A percentile compares a stretch with the other conserved stretches of the same genome.
phyloP scores from a whole-genome alignment of 2,329 filamentous ascomycete species.

The Chaetothyriales sp. region DNA sequence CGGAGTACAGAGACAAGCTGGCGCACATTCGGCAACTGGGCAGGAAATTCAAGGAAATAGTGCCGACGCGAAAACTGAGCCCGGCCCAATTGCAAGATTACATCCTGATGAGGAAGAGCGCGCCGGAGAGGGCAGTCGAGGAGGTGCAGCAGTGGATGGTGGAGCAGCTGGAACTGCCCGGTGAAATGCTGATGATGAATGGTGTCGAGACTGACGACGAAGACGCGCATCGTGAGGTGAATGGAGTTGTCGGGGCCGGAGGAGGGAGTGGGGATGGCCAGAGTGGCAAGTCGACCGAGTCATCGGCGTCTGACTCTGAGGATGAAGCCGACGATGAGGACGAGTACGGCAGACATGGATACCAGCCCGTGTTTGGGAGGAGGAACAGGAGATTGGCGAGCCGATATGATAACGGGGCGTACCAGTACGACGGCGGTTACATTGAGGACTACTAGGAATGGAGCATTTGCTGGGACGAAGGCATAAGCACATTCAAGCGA shows the following conservation, averaged over 20 bases:
- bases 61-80: constrained; percentile 41
- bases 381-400: background rate
- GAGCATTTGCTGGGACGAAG: too few species aligned
- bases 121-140: constrained; percentile 40
- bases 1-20: background rate
- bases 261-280: background rate
- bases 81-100: constrained; percentile 55
- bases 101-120: constrained; percentile 48
- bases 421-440: too few species aligned
- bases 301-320: background rate
- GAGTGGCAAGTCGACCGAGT: background rate
- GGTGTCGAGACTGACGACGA: background rate
- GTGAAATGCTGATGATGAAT: background rate
- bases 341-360: background rate
- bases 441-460: too few species aligned
- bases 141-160: constrained; percentile 28
- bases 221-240: background rate
- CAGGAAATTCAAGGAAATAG: constrained; percentile 34
- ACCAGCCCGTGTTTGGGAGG: background rate
- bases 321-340: background rate
- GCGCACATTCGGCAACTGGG: background rate
- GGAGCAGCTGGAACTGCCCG: background rate
- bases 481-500: too few species aligned
- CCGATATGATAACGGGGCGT: background rate
- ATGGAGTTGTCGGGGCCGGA: too few species aligned